Evolutionary conservation across 257 asterid genomes (phyloP).

Genomic region (Leptodermis oblonga): DNA sequence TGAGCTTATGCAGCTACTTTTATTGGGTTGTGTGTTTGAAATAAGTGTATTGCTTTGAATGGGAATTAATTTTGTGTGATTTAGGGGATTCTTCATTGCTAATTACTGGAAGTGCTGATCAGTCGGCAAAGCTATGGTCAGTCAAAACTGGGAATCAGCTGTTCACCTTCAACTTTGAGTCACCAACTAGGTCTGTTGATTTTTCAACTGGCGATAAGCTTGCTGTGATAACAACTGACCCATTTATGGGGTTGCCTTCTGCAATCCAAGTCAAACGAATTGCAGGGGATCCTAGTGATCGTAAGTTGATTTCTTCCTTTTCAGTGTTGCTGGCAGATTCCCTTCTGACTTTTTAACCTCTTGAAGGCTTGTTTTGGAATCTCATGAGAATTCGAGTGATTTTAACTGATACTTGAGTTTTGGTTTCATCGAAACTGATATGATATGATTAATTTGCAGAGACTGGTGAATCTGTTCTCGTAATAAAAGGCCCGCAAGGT

Average conservation of each 20-base stretch:
- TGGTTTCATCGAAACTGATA: background rate
- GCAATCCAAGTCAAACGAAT: conserved; percentile 78
- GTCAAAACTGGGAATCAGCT: conserved; percentile 59
- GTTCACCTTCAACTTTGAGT: conserved; percentile 65
- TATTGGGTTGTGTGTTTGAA: background rate
- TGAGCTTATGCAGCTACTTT: background rate
- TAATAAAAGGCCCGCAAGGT: conserved; percentile 73
- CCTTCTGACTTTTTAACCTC: background rate
- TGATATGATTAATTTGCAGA: conserved; percentile 37
- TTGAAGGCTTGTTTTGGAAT: background rate
- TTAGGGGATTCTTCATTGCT: conserved; percentile 79
- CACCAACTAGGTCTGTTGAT: conserved; percentile 84
- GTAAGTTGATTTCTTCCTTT: conserved; percentile 37
- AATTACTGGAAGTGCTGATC: conserved; percentile 92
- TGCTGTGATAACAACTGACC: conserved; percentile 83
- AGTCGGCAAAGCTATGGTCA: conserved; percentile 85
- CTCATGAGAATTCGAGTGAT: background rate
- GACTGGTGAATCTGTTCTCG: conserved; percentile 56
- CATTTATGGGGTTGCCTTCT: conserved; percentile 73
- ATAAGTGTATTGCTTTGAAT: too few relatives aligned
- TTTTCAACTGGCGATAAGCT: conserved; percentile 73
- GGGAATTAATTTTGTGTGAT: background rate
- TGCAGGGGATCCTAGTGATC: conserved; percentile 52
- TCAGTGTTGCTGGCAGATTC: background rate
- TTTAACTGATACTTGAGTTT: background rate